phyloP scores from a whole-genome alignment of 176 grass and related monocot species.

The Carex cristatella region DNA sequence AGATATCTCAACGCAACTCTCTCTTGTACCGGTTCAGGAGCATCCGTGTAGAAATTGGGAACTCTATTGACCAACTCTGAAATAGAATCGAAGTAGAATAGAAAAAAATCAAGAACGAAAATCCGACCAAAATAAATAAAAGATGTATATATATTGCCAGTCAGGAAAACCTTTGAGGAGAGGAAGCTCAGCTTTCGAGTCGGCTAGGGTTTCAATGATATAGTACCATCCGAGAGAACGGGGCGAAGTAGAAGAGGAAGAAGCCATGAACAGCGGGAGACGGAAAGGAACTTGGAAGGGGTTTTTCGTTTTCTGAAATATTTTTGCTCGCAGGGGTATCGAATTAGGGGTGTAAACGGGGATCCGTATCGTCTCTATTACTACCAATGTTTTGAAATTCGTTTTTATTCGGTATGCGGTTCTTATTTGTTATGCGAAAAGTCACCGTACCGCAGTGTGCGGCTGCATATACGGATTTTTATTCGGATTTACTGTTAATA shows the following conservation, averaged over 20 bases:
- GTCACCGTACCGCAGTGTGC: too few relatives aligned
- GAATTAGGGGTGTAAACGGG: too few relatives aligned
- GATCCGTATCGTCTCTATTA: too few relatives aligned
- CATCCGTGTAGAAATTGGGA: constrained; percentile 24
- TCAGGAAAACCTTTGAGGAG: constrained; percentile 15
- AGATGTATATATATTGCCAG: neutral
- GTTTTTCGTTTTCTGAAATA: neutral
- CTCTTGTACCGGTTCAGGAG: constrained; percentile 19
- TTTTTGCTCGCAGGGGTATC: too few relatives aligned
- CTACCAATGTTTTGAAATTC: too few relatives aligned
- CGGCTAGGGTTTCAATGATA: constrained; percentile 38
- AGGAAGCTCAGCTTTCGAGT: constrained; percentile 12
- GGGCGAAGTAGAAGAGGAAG: neutral
- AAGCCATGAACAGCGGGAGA: neutral
- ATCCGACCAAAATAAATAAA: neutral
- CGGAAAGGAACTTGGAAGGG: neutral
- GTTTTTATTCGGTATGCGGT: too few relatives aligned
- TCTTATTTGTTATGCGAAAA: too few relatives aligned
- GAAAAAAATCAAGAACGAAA: neutral
- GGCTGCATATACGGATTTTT: too few relatives aligned
- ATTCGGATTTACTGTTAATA: too few relatives aligned
- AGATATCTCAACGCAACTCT: constrained; percentile 31
- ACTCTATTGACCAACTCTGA: constrained; percentile 14
- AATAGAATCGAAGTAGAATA: neutral
- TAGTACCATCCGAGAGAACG: constrained; percentile 18